phyloP scores from a whole-genome alignment of 2,329 filamentous ascomycete genomes.

The Alternaria ventricosa region DNA sequence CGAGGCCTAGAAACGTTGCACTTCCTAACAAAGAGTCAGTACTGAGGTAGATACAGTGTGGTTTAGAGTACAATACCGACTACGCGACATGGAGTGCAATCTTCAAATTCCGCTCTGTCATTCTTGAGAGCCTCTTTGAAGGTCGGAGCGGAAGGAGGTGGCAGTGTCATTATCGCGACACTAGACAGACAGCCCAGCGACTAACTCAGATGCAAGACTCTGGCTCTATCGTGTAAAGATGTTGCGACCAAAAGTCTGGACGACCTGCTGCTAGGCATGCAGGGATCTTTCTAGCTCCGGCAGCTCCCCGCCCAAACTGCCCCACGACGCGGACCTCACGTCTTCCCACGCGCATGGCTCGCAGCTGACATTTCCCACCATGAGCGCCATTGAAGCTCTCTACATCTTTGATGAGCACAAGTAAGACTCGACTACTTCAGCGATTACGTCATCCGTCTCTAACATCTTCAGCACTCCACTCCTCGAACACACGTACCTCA shows the following conservation, averaged over 20 bases:
- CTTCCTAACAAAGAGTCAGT: conserved; percentile 42
- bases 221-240: neutral
- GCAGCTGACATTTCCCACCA: conserved; percentile 29
- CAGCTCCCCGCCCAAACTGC: conserved; percentile 33
- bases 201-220: neutral
- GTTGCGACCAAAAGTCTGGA: neutral
- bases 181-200: neutral
- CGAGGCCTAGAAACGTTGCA: conserved; percentile 55
- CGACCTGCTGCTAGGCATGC: conserved; percentile 8
- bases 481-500: conserved; percentile 87
- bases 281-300: conserved; percentile 1
- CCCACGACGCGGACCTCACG: conserved; percentile 21
- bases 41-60: neutral
- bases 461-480: conserved; percentile 71
- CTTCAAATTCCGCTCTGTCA: conserved; percentile 53
- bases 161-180: conserved; percentile 17
- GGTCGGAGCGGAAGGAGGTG: conserved; percentile 26
- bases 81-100: conserved; percentile 75
- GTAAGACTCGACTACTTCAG: conserved; percentile 59
- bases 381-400: conserved; percentile 86
- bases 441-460: conserved; percentile 3
- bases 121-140: conserved; percentile 41
- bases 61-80: conserved; percentile 61
- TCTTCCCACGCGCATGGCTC: conserved; percentile 24
- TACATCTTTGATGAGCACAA: conserved; percentile 97